phyloP scores from a whole-genome alignment of 176 grass and related monocot genomes.

The Oryza glaberrima region DNA sequence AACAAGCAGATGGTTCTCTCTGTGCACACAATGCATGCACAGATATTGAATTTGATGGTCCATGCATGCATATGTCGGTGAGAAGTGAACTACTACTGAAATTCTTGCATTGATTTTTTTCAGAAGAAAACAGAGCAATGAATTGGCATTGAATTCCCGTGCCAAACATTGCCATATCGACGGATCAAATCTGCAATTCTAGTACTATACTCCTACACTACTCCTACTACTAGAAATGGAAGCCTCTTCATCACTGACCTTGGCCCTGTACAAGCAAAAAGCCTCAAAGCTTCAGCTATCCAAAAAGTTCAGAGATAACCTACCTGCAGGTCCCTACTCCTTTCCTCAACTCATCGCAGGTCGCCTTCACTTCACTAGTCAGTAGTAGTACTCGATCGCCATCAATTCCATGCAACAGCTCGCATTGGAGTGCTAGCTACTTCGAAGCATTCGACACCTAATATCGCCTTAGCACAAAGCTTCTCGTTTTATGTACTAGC shows the following conservation, averaged over 20 bases:
- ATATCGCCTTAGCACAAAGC: background rate
- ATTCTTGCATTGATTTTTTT: background rate
- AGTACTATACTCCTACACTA: background rate
- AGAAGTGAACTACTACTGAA: background rate
- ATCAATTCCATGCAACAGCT: slow-evolving; percentile 32
- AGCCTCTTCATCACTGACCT: background rate
- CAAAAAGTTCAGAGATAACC: slow-evolving; percentile 11
- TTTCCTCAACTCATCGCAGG: background rate
- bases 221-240: slow-evolving; percentile 28
- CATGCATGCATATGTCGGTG: background rate
- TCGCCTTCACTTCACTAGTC: background rate
- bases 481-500: too few relatives aligned
- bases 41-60: background rate
- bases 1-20: background rate
- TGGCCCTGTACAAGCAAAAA: slow-evolving; percentile 21
- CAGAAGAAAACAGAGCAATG: background rate
- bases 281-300: slow-evolving; percentile 5
- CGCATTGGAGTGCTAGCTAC: background rate
- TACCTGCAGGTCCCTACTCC: background rate
- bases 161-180: slow-evolving; percentile 10
- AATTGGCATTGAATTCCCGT: background rate
- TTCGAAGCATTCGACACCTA: background rate
- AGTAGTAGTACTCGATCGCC: background rate
- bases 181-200: background rate
- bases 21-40: background rate